These are phyloP conservation scores for Corylus heterophylla DNA, from an alignment of 306 rosid species.

Conservation along the genomic window DNA sequence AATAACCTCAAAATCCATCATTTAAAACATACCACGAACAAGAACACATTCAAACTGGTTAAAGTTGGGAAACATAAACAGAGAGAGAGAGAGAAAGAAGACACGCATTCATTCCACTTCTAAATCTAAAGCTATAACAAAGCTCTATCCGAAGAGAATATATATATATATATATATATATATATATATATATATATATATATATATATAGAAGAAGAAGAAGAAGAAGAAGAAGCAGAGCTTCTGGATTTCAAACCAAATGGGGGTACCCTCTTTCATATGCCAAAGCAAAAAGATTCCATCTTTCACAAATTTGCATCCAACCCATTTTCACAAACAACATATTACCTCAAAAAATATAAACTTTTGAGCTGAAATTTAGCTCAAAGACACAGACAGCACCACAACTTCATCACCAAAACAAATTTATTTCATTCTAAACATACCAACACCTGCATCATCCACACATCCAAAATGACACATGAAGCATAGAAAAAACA, in stretches of 20 bases:
- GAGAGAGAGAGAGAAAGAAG: background rate
- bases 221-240: background rate
- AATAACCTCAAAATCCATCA: conserved; percentile 1
- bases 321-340: conserved; percentile 17
- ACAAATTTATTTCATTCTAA: conserved; percentile 6
- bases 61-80: background rate
- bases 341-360: background rate
- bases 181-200: background rate
- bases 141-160: background rate
- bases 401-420: conserved; percentile 9
- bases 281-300: conserved; percentile 4
- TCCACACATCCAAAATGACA: conserved; percentile 7
- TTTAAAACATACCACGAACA: background rate
- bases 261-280: background rate
- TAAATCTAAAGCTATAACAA: background rate
- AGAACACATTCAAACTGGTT: background rate
- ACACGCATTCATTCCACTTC: background rate
- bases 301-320: background rate
- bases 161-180: background rate
- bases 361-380: conserved; percentile 3
- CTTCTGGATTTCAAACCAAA: conserved; percentile 24
- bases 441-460: background rate
- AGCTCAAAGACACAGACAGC: conserved; percentile 17
- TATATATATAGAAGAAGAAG: background rate
- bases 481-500: background rate